Evolutionary conservation across 768 basidiomycete species (phyloP).

Genomic region (Suillus bovinus): DNA sequence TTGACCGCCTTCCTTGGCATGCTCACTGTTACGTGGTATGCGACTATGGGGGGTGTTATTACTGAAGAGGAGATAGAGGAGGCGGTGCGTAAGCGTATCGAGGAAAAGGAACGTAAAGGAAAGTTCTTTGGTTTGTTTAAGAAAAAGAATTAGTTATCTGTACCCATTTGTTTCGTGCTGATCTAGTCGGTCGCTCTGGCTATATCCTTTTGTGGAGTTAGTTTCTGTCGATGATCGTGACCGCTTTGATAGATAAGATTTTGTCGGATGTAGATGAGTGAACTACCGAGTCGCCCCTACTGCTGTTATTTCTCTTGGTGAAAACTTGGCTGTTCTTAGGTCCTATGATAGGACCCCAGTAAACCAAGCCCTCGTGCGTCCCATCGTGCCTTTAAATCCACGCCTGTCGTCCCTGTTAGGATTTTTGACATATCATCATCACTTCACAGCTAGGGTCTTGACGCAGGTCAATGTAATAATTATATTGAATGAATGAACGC

Average conservation of each 20-base stretch:
- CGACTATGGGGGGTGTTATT: conserved; percentile 60
- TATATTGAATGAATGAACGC: not conserved
- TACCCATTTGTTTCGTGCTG: not conserved
- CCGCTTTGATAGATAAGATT: not conserved
- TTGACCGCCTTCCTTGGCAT: conserved; percentile 84
- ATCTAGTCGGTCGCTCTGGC: not conserved
- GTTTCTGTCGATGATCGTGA: not conserved
- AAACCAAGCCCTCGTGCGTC: not conserved
- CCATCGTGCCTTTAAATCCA: not conserved
- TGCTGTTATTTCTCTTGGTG: not conserved
- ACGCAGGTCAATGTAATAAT: not conserved
- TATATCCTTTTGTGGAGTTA: not conserved
- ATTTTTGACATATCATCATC: not conserved
- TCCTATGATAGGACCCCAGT: not conserved
- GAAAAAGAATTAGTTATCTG: conserved; percentile 12
- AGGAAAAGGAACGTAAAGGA: conserved; percentile 54
- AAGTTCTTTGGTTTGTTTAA: conserved; percentile 43
- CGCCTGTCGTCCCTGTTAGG: not conserved
- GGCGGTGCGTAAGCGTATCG: conserved; percentile 58
- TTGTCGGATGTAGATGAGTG: not conserved
- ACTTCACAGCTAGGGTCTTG: not conserved
- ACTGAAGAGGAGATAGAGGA: conserved; percentile 82
- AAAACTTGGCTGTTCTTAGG: not conserved
- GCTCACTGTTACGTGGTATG: conserved; percentile 83
- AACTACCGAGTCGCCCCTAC: not conserved